Evolutionary conservation across 2,329 filamentous ascomycete genomes (phyloP), one percentile per base, ranked within the genome.

Genomic region (Lachnellula hyalina): DNA sequence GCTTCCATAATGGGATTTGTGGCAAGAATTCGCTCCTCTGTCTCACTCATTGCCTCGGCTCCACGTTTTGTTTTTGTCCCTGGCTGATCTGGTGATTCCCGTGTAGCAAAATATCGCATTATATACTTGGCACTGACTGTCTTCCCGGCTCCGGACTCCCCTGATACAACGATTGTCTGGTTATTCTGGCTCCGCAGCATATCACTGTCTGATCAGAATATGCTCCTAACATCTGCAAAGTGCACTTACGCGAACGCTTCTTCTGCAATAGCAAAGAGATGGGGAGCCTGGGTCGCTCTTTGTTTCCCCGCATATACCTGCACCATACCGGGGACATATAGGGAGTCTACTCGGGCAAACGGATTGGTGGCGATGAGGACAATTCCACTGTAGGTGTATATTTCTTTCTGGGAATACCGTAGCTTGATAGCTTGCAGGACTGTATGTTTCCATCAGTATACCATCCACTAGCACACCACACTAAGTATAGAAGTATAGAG

Each of bases 1-100:
- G 94, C 93, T 82, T 99, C 94, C 94, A 99, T 99, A 71, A 99
- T 96, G 40, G 94, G 94, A 72, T 99, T 99, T 52, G 94, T 99
- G 32, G 94, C 94, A 63, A 99, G 77, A 69, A 99, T 99, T 72
- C 96, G 92, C 77, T 99, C 93, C 75, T 99, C 94, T 1, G 94
- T 99, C 77, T 96, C 90, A 72, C 92, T 97, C 86, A 97, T 97
- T 61, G 86, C 71, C 55, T 89, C 87, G 65, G 84, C 77, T 58
- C 90, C 89, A 68, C 81, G 81, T 73, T 90, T 94, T 52, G 80
- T 80, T 66, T 89, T 85, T 61, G 84, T 86, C 48, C 87, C 86
- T 15, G 90, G 87, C 70, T 92, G 89, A 67, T 95, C 90, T 53
- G 94, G 91, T 7, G 92, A 87, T 74, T 96, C 94, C 82, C 94